Evolutionary conservation across 371 early-diverging fungal genomes (phyloP).

Genomic region (Mucor piriformis): DNA sequence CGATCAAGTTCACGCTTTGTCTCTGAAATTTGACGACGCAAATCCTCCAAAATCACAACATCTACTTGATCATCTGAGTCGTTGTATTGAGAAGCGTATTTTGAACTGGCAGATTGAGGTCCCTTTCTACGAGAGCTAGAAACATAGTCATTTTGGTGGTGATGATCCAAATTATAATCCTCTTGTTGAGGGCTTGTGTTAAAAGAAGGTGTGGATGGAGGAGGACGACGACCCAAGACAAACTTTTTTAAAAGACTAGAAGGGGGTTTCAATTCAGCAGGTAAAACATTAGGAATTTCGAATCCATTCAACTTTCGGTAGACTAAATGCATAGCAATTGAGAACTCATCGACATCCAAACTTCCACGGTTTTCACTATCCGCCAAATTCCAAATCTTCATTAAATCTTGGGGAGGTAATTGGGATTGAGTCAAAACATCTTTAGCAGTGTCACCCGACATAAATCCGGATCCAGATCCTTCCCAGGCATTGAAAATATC

Average conservation of each 20-base stretch:
- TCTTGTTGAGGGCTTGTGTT: slow-evolving; percentile 7
- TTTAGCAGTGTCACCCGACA: slow-evolving; percentile 81
- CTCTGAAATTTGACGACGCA: slow-evolving; percentile 56
- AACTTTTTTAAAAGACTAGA: slow-evolving; percentile 66
- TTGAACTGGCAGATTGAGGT: slow-evolving; percentile 5
- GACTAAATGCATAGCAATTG: slow-evolving; percentile 58
- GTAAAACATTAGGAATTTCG: slow-evolving; percentile 77
- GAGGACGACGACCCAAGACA: slow-evolving; percentile 43
- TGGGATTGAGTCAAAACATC: slow-evolving; percentile 70
- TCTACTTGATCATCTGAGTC: slow-evolving; percentile 21
- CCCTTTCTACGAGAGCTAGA: slow-evolving; percentile 58
- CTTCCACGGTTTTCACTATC: slow-evolving; percentile 51
- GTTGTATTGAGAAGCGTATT: slow-evolving; percentile 17
- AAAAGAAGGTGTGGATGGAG: slow-evolving; percentile 28
- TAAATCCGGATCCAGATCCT: slow-evolving; percentile 71
- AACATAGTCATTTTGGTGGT: slow-evolving; percentile 49
- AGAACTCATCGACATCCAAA: slow-evolving; percentile 55
- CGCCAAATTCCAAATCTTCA: slow-evolving; percentile 55
- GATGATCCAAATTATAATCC: slow-evolving; percentile 9
- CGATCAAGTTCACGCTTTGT: slow-evolving; percentile 38
- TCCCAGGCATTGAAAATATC: slow-evolving; percentile 89
- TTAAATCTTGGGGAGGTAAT: slow-evolving; percentile 37
- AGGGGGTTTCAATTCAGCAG: slow-evolving; percentile 82
- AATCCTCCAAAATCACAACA: slow-evolving; percentile 32
- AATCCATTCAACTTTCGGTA: slow-evolving; percentile 77